These are phyloP conservation scores for Hypsizygus marmoreus DNA, from an alignment of 768 basidiomycete species.

Conservation along the genomic window DNA sequence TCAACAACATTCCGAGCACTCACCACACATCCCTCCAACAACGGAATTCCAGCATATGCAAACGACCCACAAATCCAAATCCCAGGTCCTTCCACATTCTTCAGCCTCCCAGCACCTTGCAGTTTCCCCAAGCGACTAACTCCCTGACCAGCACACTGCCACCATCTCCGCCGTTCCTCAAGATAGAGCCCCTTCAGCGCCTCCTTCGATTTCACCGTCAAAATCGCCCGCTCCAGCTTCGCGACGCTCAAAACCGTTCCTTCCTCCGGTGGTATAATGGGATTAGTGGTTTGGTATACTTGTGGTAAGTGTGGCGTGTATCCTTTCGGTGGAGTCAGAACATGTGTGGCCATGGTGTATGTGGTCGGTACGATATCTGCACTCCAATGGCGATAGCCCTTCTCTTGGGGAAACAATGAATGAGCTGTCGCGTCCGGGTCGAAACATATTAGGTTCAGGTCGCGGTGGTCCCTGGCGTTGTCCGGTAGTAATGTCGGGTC, in stretches of 20 bases:
- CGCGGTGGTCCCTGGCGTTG: conserved; percentile 50
- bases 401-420: conserved; percentile 1
- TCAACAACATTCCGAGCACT: conserved; percentile 64
- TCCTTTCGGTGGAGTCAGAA: conserved; percentile 42
- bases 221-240: conserved; percentile 62
- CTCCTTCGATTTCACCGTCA: conserved; percentile 50
- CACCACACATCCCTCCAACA: conserved; percentile 79
- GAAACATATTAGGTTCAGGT: conserved; percentile 60
- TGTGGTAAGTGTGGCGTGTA: conserved; percentile 32
- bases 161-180: conserved; percentile 39
- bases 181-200: conserved; percentile 49
- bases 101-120: conserved; percentile 49
- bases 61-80: conserved; percentile 78
- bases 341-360: conserved; percentile 75
- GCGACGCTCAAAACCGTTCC: conserved; percentile 56
- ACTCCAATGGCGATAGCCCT: conserved; percentile 11
- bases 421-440: conserved; percentile 4
- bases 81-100: conserved; percentile 38
- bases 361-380: conserved; percentile 37
- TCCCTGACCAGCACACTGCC: conserved; percentile 43
- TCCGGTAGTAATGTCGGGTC: conserved; percentile 60
- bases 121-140: conserved; percentile 44
- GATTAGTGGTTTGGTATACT: conserved; percentile 77
- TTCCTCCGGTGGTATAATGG: conserved; percentile 52
- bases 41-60: conserved; percentile 69